Evolutionary conservation across 192 early-diverging fungal genomes (phyloP).

Genomic region (Rhizophagus sp.): DNA sequence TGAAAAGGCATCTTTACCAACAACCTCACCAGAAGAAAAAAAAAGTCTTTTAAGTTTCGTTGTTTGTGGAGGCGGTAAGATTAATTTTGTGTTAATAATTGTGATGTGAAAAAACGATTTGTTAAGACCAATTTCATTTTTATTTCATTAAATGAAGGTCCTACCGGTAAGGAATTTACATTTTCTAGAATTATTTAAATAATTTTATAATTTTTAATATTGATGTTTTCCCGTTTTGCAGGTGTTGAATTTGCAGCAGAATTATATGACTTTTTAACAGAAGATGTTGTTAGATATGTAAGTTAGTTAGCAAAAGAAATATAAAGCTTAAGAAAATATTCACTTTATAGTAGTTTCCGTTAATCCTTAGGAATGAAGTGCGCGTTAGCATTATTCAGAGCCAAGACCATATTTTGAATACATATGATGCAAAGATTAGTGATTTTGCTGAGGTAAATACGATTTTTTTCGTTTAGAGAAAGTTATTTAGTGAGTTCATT

Average conservation of each 20-base stretch:
- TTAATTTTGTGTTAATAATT: background rate
- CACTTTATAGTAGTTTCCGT: conserved; percentile 60
- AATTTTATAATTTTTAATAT: background rate
- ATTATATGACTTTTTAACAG: conserved; percentile 53
- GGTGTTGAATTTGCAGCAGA: conserved; percentile 72
- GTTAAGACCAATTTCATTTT: background rate
- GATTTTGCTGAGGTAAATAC: conserved; percentile 56
- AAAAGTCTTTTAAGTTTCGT: conserved; percentile 69
- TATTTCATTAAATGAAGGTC: conserved; percentile 33
- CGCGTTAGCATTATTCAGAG: conserved; percentile 66
- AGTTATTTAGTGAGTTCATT: background rate
- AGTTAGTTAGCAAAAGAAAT: conserved; percentile 9
- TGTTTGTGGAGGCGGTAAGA: conserved; percentile 70
- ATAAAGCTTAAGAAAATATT: background rate
- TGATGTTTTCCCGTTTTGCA: conserved; percentile 2
- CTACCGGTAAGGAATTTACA: conserved; percentile 34
- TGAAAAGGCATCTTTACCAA: conserved; percentile 67
- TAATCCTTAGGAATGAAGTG: conserved; percentile 55
- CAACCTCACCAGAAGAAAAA: conserved; percentile 56
- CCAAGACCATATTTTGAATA: conserved; percentile 73
- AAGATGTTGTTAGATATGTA: conserved; percentile 62
- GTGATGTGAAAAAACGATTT: background rate
- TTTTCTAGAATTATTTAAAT: background rate
- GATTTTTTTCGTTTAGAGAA: too few relatives aligned
- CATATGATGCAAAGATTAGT: conserved; percentile 63